A percentile compares a stretch with the other conserved stretches of the same genome.
Evolutionary conservation across 805 yeast species (phyloP).

Genomic region (Pichia kluyveri): DNA sequence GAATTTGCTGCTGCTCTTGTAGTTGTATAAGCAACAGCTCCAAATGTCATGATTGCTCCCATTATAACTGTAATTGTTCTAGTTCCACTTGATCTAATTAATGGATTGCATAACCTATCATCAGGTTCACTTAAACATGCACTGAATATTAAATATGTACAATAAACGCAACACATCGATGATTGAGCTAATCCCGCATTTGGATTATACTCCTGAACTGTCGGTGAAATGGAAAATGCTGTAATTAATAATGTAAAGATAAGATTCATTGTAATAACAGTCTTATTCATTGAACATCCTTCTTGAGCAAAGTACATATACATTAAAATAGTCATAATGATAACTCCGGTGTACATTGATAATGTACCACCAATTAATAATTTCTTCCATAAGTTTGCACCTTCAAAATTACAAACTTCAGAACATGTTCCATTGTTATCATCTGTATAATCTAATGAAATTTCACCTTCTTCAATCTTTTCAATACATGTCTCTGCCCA

Average conservation of each 20-base stretch:
- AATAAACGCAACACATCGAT: conserved; percentile 89
- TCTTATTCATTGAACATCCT: conserved; percentile 83
- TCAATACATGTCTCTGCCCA: conserved; percentile 97
- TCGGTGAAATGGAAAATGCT: conserved; percentile 65
- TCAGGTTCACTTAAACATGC: conserved; percentile 97
- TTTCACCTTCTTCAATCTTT: conserved; percentile 75
- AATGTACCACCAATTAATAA: conserved; percentile 81
- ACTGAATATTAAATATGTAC: conserved; percentile 82
- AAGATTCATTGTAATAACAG: conserved; percentile 74
- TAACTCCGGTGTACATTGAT: conserved; percentile 67
- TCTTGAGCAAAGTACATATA: conserved; percentile 70
- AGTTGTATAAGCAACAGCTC: conserved; percentile 95
- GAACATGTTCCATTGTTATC: conserved; percentile 24
- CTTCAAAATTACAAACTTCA: conserved; percentile 21
- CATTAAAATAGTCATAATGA: conserved; percentile 71
- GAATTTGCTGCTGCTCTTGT: conserved; percentile 90
- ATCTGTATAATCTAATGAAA: conserved; percentile 31
- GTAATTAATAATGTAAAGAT: conserved; percentile 58
- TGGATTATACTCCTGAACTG: conserved; percentile 85
- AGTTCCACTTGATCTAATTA: conserved; percentile 82
- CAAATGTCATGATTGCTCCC: conserved; percentile 89
- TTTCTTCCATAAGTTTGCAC: conserved; percentile 63
- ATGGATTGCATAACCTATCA: conserved; percentile 85
- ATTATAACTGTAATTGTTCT: conserved; percentile 79
- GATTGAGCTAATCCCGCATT: conserved; percentile 95